Percentiles rank a stretch among this genome's conserved stretches.
Evolutionary conservation across 2,329 filamentous ascomycete species (phyloP).

Genomic region (Talaromyces sp.): DNA sequence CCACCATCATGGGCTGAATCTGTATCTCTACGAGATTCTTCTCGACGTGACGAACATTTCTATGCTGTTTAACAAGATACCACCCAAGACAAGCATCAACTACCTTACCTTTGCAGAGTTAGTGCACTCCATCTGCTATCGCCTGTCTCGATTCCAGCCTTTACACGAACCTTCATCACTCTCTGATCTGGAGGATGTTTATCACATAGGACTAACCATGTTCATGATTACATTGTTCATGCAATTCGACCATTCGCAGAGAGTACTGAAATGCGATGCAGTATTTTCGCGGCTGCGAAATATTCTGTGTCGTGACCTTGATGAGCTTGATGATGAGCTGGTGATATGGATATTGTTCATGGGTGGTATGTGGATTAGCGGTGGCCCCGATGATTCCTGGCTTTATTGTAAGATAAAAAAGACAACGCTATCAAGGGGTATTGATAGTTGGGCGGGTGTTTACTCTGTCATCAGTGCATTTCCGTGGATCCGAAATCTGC

Average conservation of each 20-base stretch:
- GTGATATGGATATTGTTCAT: conserved; percentile 15
- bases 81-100: neutral
- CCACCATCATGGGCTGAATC: neutral
- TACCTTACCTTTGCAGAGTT: conserved; percentile 10
- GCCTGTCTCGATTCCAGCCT: conserved; percentile 10
- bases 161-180: neutral
- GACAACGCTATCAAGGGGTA: neutral
- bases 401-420: conserved; percentile 4
- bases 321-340: conserved; percentile 3
- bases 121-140: conserved; percentile 12
- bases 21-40: conserved; percentile 8
- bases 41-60: conserved; percentile 9
- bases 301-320: conserved; percentile 2
- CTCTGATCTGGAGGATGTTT: neutral
- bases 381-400: neutral
- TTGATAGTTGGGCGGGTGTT: conserved; percentile 4
- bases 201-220: conserved; percentile 14
- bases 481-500: conserved; percentile 13
- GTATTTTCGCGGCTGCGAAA: neutral
- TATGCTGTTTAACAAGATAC: conserved; percentile 5
- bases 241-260: neutral
- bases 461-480: neutral
- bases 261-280: conserved; percentile 5
- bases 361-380: conserved; percentile 13
- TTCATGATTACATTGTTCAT: conserved; percentile 18